These are phyloP conservation scores for Neofusicoccum sp. DNA, from an alignment of 2,329 filamentous ascomycete genomes.

Conservation along the genomic window DNA sequence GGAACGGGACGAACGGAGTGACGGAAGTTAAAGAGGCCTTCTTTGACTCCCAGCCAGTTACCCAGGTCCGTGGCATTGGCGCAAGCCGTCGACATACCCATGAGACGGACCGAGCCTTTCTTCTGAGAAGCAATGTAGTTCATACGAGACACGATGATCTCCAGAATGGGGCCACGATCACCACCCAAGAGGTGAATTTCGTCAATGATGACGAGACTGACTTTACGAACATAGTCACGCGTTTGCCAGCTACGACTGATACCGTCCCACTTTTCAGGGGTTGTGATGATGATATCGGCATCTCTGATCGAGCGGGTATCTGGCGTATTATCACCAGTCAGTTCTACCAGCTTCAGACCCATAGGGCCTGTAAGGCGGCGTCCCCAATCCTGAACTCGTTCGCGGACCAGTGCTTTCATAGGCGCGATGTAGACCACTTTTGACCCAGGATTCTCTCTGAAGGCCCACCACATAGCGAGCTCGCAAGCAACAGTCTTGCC, in stretches of 20 bases:
- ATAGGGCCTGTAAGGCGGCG: conserved; percentile 76
- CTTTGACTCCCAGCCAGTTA: conserved; percentile 96
- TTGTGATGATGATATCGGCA: conserved; percentile 97
- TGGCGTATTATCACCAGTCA: conserved; percentile 97
- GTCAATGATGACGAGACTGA: conserved; percentile 95
- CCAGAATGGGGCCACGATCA: conserved; percentile 93
- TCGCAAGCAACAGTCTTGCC: conserved; percentile 97
- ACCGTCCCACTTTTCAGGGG: conserved; percentile 99
- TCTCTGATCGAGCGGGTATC: conserved; percentile 94
- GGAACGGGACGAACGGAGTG: conserved; percentile 97
- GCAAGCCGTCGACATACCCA: conserved; percentile 99
- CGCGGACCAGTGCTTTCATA: conserved; percentile 97
- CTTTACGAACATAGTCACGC: conserved; percentile 90
- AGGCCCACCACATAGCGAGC: conserved; percentile 99
- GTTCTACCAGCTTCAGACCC: conserved; percentile 85
- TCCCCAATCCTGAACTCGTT: conserved; percentile 94
- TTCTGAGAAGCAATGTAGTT: conserved; percentile 97
- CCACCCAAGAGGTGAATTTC: conserved; percentile 97
- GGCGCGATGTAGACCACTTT: conserved; percentile 99
- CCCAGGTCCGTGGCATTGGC: conserved; percentile 91
- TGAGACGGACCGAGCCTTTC: conserved; percentile 79
- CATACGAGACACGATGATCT: conserved; percentile 93
- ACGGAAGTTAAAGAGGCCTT: conserved; percentile 92
- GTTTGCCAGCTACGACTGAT: conserved; percentile 99
- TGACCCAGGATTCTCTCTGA: conserved; percentile 86